Percentiles rank a stretch among this genome's conserved stretches.
These are phyloP conservation scores for Allantophomopsis cytisporea DNA, from an alignment of 2,329 filamentous ascomycete genomes.

Conservation along the genomic window DNA sequence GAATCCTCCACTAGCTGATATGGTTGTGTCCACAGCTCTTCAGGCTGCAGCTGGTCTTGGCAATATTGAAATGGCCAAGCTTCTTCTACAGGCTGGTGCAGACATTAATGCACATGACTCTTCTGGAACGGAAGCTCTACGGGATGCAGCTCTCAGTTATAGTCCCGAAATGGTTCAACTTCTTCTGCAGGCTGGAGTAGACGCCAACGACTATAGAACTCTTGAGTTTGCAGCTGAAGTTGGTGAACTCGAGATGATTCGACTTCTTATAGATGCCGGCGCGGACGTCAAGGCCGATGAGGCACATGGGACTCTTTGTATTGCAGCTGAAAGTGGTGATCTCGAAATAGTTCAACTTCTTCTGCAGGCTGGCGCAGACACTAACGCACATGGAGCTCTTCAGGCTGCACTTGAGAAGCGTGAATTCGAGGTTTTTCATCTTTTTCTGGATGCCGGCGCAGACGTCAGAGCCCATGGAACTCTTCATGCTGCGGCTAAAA, in stretches of 20 bases:
- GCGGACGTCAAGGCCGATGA: constrained; percentile 5
- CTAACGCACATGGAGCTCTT: constrained; percentile 7
- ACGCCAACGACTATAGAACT: background rate
- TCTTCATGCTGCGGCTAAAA: background rate
- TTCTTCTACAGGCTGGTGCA: background rate
- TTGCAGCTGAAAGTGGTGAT: too few species aligned
- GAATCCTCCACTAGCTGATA: background rate
- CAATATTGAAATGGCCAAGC: background rate
- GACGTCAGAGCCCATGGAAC: constrained; percentile 6
- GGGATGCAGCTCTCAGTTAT: too few species aligned
- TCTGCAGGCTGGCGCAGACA: background rate
- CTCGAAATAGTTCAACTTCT: too few species aligned
- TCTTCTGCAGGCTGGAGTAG: background rate
- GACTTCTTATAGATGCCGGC: constrained; percentile 17
- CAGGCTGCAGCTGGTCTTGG: background rate
- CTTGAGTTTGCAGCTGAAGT: constrained; percentile 15
- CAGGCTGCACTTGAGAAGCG: constrained; percentile 5
- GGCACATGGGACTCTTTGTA: background rate
- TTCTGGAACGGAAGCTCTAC: too few species aligned
- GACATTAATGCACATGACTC: too few species aligned
- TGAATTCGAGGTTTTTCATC: constrained; percentile 4
- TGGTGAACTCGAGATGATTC: constrained; percentile 20
- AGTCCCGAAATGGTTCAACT: background rate
- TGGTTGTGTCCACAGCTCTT: background rate
- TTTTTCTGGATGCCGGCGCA: constrained; percentile 5